Evolutionary conservation across 164 flowering plant species (phyloP), one percentile per base, ranked within the genome.

Genomic region (Stephania yunnanensis): DNA sequence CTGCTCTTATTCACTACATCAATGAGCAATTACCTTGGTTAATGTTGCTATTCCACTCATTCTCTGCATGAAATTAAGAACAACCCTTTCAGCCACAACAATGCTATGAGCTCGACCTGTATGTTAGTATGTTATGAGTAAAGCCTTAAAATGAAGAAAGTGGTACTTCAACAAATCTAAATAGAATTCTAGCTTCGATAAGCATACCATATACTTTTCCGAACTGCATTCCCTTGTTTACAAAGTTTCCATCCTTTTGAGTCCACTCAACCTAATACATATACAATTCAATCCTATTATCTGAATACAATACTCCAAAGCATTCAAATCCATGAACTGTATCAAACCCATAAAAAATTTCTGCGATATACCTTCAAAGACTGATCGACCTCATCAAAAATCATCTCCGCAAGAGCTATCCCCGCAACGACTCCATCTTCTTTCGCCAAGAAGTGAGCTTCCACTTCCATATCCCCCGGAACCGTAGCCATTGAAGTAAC

Each of bases 1-100:
- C 25, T 25, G 25, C 25, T 0, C 25, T 36, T n/a, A 8, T 29
- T 50, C 44, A 31, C 15, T 68, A 13, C 8, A 36, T 12, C 36
- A 31, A 61, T 73, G 29, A 53, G 71, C 25, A 61, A 58, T 63
- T 10, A 92, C 98, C 95, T 92, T 90, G 22, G 97, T 93, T 63
- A 92, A 81, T 53, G 97, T 92, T 52, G 98, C 97, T 69, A 92
- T 90, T 76, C 99, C 99, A 76, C 99, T 93, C 96, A 95, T 95
- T 81, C 99, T 88, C 82, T 95, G 99, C 97, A 95, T 92, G 85
- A 95, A 95, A 79, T 93, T 92, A 36, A 95, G 90, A 45, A 85
- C 99, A 80, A 95, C 93, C 77, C 98, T 87, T 85, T 95, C 98
- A 75, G 93, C 98, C 17, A 91, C 87, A 77, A 93, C 89, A 74